Base-by-base conservation (phyloP, 2,329 filamentous ascomycete genomes). In the Plenodomus tracheiphilus region DNA sequence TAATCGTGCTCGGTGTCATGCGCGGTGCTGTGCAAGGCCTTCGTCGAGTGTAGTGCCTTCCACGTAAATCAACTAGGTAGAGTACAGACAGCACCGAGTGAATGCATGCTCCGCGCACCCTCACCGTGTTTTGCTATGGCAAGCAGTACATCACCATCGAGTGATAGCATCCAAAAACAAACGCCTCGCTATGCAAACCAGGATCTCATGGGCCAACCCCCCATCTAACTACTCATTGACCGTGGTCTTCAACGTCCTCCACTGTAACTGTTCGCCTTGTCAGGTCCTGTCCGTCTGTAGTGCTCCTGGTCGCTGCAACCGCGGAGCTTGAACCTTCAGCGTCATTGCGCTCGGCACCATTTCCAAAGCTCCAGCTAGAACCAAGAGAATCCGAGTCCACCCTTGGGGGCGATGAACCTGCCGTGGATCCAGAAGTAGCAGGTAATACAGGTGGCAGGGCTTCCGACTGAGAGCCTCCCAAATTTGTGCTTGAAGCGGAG, bases 171-270 rank as follows among this genome's bases (percentile, higher is more conserved):
- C 28, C 28, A 32, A 15, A 11, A 6, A 6, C 48, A 65, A 65
- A 71, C 69, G 61, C 69, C 69, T 60, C 69, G 68, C 69, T 72
- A 71, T 72, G 68, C 65, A 64, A 58, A 61, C 54, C 51, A 58
- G 32, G 49, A 21, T 38, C 48, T 39, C 39, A 45, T 39, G 21
- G 19, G 40, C 43, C 42, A 42, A 36, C 52, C 19, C 51, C 30
- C 36, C 47, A 35, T n/a, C n/a, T n/a, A n/a, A n/a, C n/a, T 35
- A 39, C 38, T 51, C 53, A 64, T 46, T 61, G 45, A 28, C 55
- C 66, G 21, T 56, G 56, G 30, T 70, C 66, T 30, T 69, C 66
- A 13, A 51, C 59, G 44, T 72, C 68, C 42, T 71, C 69, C 20
- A 71, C 61, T 5, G 62, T 69, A 16, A 58, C 68, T 35, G 62